Conservation (phyloP, 129 eudicot species). For the Daucus carota region DH1_v3.0 NC_030384.2:41028001-41028500, state of each 20-base stretch:
- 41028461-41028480: neutral
- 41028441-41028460: neutral
- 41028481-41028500: neutral
- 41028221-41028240: neutral
- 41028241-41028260: neutral
- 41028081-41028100: neutral
- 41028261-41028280: neutral
- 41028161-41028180: neutral
- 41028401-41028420: neutral
- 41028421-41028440: neutral
- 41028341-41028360: neutral
- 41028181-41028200: neutral
- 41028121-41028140: neutral
- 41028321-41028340: neutral
- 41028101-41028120: neutral
- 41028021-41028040: constrained; percentile 73
- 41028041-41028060: constrained; percentile 88
- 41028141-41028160: neutral
- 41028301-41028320: neutral
- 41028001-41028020: constrained; percentile 90
- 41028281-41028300: neutral
- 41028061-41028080: constrained; percentile 78
- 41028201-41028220: neutral
- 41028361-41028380: neutral
- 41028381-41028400: neutral